These are phyloP conservation scores for Zoysia pacifica DNA, from an alignment of 176 grass and related monocot species.

Conservation along the genomic window DNA sequence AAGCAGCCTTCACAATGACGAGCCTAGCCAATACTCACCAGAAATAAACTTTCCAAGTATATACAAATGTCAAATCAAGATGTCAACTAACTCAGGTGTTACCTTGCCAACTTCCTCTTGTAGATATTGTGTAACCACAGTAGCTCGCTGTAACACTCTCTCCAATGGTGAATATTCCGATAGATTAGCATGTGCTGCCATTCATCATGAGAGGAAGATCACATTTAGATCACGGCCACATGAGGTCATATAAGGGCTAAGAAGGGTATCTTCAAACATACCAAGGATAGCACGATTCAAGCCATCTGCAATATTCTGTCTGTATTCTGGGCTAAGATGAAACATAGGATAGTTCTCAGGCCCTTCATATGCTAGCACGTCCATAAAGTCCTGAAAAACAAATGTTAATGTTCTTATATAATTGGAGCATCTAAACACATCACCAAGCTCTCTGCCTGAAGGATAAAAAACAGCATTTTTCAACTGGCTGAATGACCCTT, in stretches of 20 bases:
- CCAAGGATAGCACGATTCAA: slow-evolving; percentile 95
- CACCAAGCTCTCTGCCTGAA: background rate
- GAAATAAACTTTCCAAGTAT: background rate
- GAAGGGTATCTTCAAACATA: slow-evolving; percentile 41
- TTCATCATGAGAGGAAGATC: slow-evolving; percentile 36
- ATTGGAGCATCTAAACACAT: slow-evolving; percentile 8
- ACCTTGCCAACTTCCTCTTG: slow-evolving; percentile 91
- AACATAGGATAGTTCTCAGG: slow-evolving; percentile 99
- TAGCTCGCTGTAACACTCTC: slow-evolving; percentile 79
- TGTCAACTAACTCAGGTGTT: slow-evolving; percentile 2
- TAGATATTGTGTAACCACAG: slow-evolving; percentile 79
- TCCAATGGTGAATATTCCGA: slow-evolving; percentile 89
- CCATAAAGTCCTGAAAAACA: slow-evolving; percentile 72
- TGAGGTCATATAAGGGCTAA: slow-evolving; percentile 15
- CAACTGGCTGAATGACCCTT: background rate
- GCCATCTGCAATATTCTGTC: slow-evolving; percentile 78
- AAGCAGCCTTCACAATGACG: background rate
- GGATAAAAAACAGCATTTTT: background rate
- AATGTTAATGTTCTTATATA: slow-evolving; percentile 26
- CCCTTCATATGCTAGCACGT: slow-evolving; percentile 86
- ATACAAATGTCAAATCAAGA: slow-evolving; percentile 9
- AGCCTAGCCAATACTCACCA: background rate
- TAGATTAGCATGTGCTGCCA: slow-evolving; percentile 76
- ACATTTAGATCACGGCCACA: slow-evolving; percentile 4
- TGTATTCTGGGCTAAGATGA: slow-evolving; percentile 86